phyloP scores from a whole-genome alignment of 1,284 basidiomycete species.

The Anthracocystis walkeri region DNA sequence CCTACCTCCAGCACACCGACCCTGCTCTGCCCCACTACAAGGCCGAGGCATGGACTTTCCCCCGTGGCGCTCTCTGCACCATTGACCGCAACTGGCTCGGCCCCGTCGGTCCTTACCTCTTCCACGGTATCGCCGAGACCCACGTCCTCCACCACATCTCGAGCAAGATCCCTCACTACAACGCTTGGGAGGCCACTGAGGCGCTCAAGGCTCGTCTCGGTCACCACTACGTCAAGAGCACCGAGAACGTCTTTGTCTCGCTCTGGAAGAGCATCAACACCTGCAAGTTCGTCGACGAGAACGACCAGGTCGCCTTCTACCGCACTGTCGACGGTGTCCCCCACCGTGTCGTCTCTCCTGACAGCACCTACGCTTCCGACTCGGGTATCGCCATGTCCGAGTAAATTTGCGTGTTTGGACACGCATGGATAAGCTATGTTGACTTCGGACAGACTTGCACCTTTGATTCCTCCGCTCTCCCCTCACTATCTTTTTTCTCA shows the following conservation, averaged over 20 bases:
- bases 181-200: conserved; percentile 87
- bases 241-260: conserved; percentile 73
- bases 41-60: conserved; percentile 89
- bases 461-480: neutral
- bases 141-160: conserved; percentile 68
- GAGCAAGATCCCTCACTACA: conserved; percentile 70
- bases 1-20: conserved; percentile 91
- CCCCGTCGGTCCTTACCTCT: conserved; percentile 70
- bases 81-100: conserved; percentile 89
- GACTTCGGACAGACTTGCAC: neutral
- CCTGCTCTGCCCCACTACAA: conserved; percentile 94
- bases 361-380: conserved; percentile 60
- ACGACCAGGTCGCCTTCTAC: conserved; percentile 68
- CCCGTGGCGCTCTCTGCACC: conserved; percentile 92
- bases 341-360: conserved; percentile 49
- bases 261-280: conserved; percentile 72
- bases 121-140: conserved; percentile 72
- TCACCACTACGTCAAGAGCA: conserved; percentile 72
- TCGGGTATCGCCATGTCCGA: conserved; percentile 65
- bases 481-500: neutral
- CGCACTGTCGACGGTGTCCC: conserved; percentile 65
- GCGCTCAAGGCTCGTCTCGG: conserved; percentile 86
- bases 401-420: conserved; percentile 16
- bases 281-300: conserved; percentile 70
- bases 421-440: too few species aligned